A percentile compares a stretch with the other conserved stretches of the same genome.
Conservation (phyloP, 176 grass and related monocot species). For the Microstegium vimineum region DNA sequence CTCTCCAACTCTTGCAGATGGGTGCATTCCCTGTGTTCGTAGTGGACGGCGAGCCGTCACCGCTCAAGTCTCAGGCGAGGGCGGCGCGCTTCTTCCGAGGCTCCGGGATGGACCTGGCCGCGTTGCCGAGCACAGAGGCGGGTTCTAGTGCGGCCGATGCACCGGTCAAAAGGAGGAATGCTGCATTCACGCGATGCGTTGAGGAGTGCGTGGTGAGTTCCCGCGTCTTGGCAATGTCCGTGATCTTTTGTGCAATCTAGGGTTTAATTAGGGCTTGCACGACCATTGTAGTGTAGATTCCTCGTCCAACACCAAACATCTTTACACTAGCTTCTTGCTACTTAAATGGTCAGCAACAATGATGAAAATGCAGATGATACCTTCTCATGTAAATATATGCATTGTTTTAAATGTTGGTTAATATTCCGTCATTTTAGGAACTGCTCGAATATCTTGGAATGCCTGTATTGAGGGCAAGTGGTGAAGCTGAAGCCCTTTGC, state of each 20-base stretch:
- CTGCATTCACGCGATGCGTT: constrained; percentile 46
- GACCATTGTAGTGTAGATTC: neutral
- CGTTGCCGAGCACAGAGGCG: constrained; percentile 31
- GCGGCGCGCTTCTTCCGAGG: constrained; percentile 71
- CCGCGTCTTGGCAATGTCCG: neutral
- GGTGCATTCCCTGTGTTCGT: constrained; percentile 93
- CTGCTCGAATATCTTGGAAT: constrained; percentile 84
- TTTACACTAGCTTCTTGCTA: constrained; percentile 25
- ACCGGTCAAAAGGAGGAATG: constrained; percentile 43
- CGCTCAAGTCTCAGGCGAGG: constrained; percentile 83
- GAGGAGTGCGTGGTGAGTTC: constrained; percentile 60
- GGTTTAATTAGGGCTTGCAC: neutral
- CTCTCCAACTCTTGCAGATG: constrained; percentile 53
- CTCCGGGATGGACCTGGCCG: constrained; percentile 53
- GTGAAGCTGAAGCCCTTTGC: constrained; percentile 92
- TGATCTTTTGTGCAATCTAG: neutral
- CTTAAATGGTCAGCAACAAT: constrained; percentile 14
- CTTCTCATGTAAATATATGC: constrained; percentile 40
- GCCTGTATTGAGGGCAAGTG: constrained; percentile 62
- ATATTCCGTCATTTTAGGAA: constrained; percentile 45
- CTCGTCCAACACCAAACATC: constrained; percentile 9
- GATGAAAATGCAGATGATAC: constrained; percentile 21
- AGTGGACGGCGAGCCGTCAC: constrained; percentile 74
- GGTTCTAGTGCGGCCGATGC: constrained; percentile 11
- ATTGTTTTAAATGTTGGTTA: neutral